phyloP scores from a whole-genome alignment of 495 filamentous ascomycete species.

The Umbilicaria muhlenbergii region DNA sequence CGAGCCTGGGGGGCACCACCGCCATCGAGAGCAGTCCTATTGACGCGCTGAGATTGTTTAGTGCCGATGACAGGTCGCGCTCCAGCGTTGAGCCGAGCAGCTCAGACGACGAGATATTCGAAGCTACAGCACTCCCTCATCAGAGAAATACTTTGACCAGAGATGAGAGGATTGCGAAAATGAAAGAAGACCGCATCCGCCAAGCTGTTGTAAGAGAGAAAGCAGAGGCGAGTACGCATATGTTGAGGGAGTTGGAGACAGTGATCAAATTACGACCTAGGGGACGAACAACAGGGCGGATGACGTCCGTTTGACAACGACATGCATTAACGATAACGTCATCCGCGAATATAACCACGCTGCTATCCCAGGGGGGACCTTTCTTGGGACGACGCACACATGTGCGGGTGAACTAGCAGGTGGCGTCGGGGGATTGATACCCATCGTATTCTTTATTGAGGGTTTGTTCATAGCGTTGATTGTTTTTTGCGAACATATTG shows the following conservation, averaged over 20 bases:
- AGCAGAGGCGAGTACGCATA: slow-evolving; percentile 62
- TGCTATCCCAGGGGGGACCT: too few relatives aligned
- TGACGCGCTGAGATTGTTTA: slow-evolving; percentile 57
- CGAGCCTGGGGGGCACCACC: slow-evolving; percentile 69
- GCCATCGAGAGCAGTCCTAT: slow-evolving; percentile 67
- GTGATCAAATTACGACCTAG: slow-evolving; percentile 65
- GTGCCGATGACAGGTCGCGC: slow-evolving; percentile 8
- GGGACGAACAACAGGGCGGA: slow-evolving; percentile 28
- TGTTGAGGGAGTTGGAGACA: slow-evolving; percentile 83
- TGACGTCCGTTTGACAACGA: slow-evolving; percentile 29
- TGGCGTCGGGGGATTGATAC: too few relatives aligned
- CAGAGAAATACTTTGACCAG: slow-evolving; percentile 59
- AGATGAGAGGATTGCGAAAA: slow-evolving; percentile 77
- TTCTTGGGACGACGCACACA: too few relatives aligned
- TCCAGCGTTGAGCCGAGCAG: slow-evolving; percentile 24
- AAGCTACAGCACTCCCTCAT: slow-evolving; percentile 68
- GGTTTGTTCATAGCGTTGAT: too few relatives aligned
- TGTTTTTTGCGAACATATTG: too few relatives aligned
- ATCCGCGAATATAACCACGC: too few relatives aligned
- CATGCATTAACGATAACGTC: background rate
- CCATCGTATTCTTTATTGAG: too few relatives aligned
- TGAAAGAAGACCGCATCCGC: slow-evolving; percentile 69
- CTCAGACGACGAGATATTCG: slow-evolving; percentile 67
- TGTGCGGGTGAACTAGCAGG: too few relatives aligned
- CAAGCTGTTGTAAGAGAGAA: slow-evolving; percentile 54